A percentile compares a stretch with the other conserved stretches of the same genome.
These are phyloP conservation scores for Solanum hybrid DNA, from an alignment of 305 asterid species.

Conservation along the genomic window DNA sequence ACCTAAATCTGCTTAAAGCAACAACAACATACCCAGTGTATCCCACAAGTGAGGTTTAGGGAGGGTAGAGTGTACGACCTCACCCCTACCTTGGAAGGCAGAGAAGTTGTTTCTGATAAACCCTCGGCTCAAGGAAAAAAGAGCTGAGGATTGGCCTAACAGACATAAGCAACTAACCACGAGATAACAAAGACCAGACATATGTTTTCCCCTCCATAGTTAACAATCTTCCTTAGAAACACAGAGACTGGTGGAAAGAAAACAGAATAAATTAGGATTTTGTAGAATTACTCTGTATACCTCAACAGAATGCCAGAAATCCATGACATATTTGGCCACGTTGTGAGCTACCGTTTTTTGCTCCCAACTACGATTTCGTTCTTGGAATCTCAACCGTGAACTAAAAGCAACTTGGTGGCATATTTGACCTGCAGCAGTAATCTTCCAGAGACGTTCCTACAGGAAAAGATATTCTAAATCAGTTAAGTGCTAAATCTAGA, in stretches of 20 bases:
- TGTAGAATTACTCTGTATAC: background rate
- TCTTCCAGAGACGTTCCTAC: constrained; percentile 29
- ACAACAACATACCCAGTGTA: background rate
- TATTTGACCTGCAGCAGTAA: constrained; percentile 18
- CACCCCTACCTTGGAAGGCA: background rate
- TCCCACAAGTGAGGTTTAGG: background rate
- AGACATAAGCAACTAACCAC: background rate
- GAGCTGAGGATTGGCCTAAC: background rate
- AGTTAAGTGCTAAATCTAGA: background rate
- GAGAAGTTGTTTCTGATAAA: background rate
- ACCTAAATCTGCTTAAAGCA: background rate
- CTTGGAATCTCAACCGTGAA: constrained; percentile 12
- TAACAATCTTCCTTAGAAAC: background rate
- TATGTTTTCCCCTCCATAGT: background rate
- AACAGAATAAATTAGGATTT: background rate
- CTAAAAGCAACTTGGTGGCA: constrained; percentile 12
- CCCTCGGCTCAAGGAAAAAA: background rate
- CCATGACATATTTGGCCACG: constrained; percentile 12
- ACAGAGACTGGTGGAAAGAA: background rate
- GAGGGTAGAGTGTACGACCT: background rate
- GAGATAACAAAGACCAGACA: background rate
- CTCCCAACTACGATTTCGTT: constrained; percentile 4
- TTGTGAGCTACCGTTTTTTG: constrained; percentile 11
- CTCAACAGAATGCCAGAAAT: constrained; percentile 19
- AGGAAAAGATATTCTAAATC: constrained; percentile 8